Percentiles rank a stretch among this genome's conserved stretches.
These are phyloP conservation scores for Viola pubescens DNA, from an alignment of 441 rosid species.

Conservation along the genomic window DNA sequence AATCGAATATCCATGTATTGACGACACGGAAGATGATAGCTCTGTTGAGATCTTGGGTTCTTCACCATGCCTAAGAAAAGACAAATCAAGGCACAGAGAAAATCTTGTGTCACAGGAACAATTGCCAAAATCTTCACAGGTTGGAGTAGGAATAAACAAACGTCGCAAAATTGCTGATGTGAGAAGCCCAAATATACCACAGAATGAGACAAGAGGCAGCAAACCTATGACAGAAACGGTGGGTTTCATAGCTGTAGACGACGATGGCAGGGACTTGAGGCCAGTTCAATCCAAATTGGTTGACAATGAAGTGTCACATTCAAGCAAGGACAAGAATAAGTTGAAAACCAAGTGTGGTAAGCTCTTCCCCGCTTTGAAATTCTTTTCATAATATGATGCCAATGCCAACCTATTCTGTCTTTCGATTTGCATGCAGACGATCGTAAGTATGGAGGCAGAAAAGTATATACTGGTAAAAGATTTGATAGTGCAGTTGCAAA, in stretches of 20 bases:
- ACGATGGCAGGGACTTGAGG: not conserved
- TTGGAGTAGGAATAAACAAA: not conserved
- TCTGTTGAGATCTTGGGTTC: not conserved
- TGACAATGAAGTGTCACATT: not conserved
- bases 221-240: not conserved
- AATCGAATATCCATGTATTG: not conserved
- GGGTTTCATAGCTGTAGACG: not conserved
- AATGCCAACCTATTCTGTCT: too few relatives aligned
- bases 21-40: not conserved
- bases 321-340: not conserved
- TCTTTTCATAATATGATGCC: too few relatives aligned
- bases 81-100: not conserved
- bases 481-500: too few relatives aligned
- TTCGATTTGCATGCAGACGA: too few relatives aligned
- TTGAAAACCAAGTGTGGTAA: not conserved
- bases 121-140: not conserved
- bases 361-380: not conserved
- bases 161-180: not conserved
- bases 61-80: not conserved
- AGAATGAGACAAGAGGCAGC: not conserved
- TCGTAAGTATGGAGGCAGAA: too few relatives aligned
- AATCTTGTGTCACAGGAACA: not conserved
- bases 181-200: not conserved
- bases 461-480: too few relatives aligned
- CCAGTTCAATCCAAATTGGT: not conserved